Evolutionary conservation across 2,329 filamentous ascomycete genomes (phyloP).

Genomic region (Ascochyta clinopodiicola): DNA sequence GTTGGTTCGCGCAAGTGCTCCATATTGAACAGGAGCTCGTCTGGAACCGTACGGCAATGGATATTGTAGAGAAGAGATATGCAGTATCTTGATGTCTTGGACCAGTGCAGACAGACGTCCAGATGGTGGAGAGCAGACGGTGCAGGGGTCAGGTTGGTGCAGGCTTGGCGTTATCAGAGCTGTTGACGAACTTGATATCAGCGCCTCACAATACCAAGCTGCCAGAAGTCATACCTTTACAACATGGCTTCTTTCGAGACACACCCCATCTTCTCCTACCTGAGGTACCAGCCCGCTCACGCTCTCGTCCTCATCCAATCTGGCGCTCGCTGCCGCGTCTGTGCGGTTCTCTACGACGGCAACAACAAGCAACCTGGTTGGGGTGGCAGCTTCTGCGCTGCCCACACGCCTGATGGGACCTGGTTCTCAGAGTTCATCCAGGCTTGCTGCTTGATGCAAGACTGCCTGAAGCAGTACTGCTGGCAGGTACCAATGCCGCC

Average conservation of each 20-base stretch:
- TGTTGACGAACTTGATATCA: background rate
- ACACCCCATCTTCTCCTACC: background rate
- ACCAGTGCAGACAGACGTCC: background rate
- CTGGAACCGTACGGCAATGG: too few species aligned
- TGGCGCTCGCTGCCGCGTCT: background rate
- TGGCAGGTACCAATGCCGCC: background rate
- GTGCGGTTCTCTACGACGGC: background rate
- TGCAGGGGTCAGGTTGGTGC: background rate
- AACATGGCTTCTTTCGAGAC: background rate
- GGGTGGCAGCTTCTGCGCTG: background rate
- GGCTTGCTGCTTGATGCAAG: background rate
- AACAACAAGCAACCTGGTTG: background rate
- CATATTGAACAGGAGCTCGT: too few species aligned
- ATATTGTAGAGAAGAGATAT: too few species aligned
- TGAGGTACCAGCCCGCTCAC: background rate
- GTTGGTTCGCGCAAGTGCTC: too few species aligned
- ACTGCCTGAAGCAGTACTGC: background rate
- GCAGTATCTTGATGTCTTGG: too few species aligned
- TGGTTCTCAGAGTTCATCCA: background rate
- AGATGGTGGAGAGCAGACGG: background rate
- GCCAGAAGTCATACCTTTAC: background rate
- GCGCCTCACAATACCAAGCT: background rate
- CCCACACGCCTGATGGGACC: background rate
- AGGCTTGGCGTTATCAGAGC: slow-evolving; percentile 8
- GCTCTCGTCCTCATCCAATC: background rate